phyloP scores from a whole-genome alignment of 2,329 filamentous ascomycete genomes.

The Fusarium sacchari region DNA sequence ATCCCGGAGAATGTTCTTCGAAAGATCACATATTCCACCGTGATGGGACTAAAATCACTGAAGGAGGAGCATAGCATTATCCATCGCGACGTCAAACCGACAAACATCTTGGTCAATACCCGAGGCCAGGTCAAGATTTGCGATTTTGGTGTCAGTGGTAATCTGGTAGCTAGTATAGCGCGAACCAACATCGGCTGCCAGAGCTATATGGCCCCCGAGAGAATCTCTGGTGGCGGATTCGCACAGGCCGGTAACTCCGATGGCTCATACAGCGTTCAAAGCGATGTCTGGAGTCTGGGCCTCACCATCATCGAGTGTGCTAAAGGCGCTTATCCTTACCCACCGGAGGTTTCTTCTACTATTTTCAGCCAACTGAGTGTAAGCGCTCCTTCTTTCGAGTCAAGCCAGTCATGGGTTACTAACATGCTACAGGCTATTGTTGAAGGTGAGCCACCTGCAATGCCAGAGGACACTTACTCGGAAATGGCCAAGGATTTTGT shows the following conservation, averaged over 20 bases:
- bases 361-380: constrained; percentile 98
- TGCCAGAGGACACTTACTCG: constrained; percentile 83
- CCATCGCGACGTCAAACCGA: constrained; percentile 97
- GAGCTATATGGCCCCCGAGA: constrained; percentile 98
- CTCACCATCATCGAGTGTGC: constrained; percentile 96
- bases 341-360: constrained; percentile 96
- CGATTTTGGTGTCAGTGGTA: constrained; percentile 97
- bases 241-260: constrained; percentile 74
- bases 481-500: constrained; percentile 87
- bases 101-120: constrained; percentile 95
- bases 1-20: constrained; percentile 88
- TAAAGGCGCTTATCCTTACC: constrained; percentile 93
- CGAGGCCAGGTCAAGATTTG: constrained; percentile 96
- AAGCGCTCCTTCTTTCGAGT: constrained; percentile 56
- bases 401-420: not conserved
- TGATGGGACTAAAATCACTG: constrained; percentile 89
- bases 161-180: constrained; percentile 95
- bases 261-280: constrained; percentile 96
- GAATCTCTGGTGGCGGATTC: constrained; percentile 88
- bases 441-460: constrained; percentile 91
- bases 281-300: constrained; percentile 96
- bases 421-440: constrained; percentile 81
- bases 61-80: constrained; percentile 99
- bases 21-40: constrained; percentile 90
- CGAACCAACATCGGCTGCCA: constrained; percentile 99